phyloP scores from a whole-genome alignment of 257 asterid genomes.

The Haberlea rhodopensis region DNA sequence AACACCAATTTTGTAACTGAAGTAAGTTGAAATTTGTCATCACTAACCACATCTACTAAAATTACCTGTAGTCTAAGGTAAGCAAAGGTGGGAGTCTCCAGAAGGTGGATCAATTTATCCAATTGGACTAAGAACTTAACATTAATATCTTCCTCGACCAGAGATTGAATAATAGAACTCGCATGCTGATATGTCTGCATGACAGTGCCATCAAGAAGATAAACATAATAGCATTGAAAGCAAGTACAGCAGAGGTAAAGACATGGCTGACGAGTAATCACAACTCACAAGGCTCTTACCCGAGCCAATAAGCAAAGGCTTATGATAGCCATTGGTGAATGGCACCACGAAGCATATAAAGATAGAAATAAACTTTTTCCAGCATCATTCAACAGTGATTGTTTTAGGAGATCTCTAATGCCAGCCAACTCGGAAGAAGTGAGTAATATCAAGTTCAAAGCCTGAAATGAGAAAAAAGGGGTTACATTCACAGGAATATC shows the following conservation, averaged over 20 bases:
- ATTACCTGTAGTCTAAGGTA: slow-evolving; percentile 92
- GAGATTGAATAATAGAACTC: slow-evolving; percentile 78
- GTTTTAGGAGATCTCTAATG: slow-evolving; percentile 75
- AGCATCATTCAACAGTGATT: slow-evolving; percentile 59
- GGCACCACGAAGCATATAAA: slow-evolving; percentile 96
- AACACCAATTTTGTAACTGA: background rate
- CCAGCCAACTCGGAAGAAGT: slow-evolving; percentile 86
- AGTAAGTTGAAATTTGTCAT: background rate
- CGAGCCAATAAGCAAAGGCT: slow-evolving; percentile 95
- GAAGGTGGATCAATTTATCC: slow-evolving; percentile 88
- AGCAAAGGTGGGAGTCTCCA: slow-evolving; percentile 93
- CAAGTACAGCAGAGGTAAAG: slow-evolving; percentile 11
- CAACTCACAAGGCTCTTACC: slow-evolving; percentile 37
- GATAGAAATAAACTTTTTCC: slow-evolving; percentile 76
- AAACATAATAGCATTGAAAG: slow-evolving; percentile 12
- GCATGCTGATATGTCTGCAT: slow-evolving; percentile 89
- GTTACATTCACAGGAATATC: slow-evolving; percentile 14
- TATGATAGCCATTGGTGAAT: slow-evolving; percentile 95
- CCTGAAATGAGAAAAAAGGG: slow-evolving; percentile 51
- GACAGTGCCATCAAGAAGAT: slow-evolving; percentile 24
- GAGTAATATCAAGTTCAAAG: slow-evolving; percentile 91
- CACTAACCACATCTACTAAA: background rate
- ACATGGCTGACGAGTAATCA: slow-evolving; percentile 13
- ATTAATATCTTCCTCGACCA: slow-evolving; percentile 90
- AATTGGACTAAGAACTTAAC: slow-evolving; percentile 90